These are phyloP conservation scores for Cordyceps tenuipes DNA, from an alignment of 2,329 filamentous ascomycete species.

Conservation along the genomic window DNA sequence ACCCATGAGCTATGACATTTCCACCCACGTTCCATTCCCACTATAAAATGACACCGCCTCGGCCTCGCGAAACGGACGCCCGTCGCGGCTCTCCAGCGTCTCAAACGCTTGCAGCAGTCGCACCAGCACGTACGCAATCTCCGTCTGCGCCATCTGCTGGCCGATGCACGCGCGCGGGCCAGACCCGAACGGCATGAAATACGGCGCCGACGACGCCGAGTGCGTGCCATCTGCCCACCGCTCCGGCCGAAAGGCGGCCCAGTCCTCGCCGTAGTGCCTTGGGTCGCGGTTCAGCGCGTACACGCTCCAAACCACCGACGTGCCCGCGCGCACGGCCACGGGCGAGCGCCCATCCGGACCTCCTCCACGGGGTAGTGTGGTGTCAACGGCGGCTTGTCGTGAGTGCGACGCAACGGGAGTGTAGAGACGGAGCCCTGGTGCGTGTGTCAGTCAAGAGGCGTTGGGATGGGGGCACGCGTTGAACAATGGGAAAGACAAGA, in stretches of 20 bases:
- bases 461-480: too few species aligned
- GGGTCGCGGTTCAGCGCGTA: conserved; percentile 10
- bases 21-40: not conserved
- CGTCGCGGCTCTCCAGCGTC: not conserved
- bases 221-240: not conserved
- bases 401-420: conserved; percentile 28
- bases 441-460: not conserved
- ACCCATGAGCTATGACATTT: not conserved
- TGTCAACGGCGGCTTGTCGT: conserved; percentile 29
- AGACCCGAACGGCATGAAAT: conserved; percentile 10
- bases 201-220: not conserved
- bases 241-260: conserved; percentile 7
- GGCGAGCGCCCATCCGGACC: conserved; percentile 39
- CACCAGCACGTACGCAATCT: conserved; percentile 8
- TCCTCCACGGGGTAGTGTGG: conserved; percentile 43
- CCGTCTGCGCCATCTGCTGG: conserved; percentile 8
- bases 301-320: conserved; percentile 23
- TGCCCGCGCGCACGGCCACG: conserved; percentile 40
- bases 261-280: conserved; percentile 7
- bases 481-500: not conserved
- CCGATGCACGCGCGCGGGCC: conserved; percentile 10
- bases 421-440: conserved; percentile 5
- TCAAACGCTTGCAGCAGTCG: conserved; percentile 3
- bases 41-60: conserved; percentile 8
- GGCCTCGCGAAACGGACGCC: conserved; percentile 4